Evolutionary conservation across 352 stramenopile genomes (phyloP), one percentile per base, ranked within the genome.

Genomic region (Aphanomyces astaci): DNA sequence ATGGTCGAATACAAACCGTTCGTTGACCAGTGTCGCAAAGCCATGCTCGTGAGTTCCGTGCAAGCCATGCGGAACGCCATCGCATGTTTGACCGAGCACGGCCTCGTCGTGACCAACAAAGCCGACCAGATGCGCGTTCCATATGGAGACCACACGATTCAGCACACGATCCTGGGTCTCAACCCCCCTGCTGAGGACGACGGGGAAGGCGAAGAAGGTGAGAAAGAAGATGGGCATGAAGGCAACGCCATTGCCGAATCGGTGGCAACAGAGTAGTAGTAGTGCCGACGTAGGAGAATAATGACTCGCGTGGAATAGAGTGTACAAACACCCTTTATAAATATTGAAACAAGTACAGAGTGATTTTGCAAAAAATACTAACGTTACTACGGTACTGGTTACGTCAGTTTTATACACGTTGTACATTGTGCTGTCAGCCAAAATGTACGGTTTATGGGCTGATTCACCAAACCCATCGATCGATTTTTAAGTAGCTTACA

Each of bases 41-140:
- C n/a, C 15, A 40, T 68, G 62, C 43, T 68, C 27, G 51, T 59
- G 25, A 52, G 24, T 13, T 59, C 62, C 19, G 13, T 52, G 11
- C 39, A 51, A 36, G 62, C 24, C 46, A 68, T 68, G 62, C 62
- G 62, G 17, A 68, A 68, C 24, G 27, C 62, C n/a, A 17, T 51
- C 30, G 36, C 49, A 33, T 51, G 49, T 22, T 31, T 68, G 39
- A 52, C 9, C 3, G 62, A 68, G n/a, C 62, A 68, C 33, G 62
- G 48, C 17, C 27, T 68, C 9, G 55, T 68, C 32, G n/a, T 19
- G 19, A 11, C 31, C 7, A 33, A 19, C 28, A 30, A 22, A n/a
- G 39, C 10, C 7, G 62, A 62, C 33, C 1, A 45, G 11, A 7
- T 68, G 9, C 62, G 62, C 17, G 59, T 68, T 60, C 62, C 62